Evolutionary conservation across 352 stramenopile genomes (phyloP).

Genomic region (Pythium phragmitis): DNA sequence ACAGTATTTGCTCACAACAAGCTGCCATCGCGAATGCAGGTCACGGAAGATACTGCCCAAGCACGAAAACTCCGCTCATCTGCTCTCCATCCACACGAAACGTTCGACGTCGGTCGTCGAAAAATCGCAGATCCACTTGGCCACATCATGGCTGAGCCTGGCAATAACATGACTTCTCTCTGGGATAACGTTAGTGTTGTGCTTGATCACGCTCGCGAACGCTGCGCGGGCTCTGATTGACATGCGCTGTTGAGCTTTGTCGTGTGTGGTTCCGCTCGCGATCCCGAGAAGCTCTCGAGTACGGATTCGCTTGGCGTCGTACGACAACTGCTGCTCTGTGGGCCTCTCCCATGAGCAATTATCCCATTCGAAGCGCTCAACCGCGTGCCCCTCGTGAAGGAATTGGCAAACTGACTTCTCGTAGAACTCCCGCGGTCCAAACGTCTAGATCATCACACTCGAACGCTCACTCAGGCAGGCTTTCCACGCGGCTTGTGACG

Average conservation of each 20-base stretch:
- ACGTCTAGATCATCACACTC: too few relatives aligned
- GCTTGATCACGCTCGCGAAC: conserved; percentile 1
- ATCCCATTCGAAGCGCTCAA: neutral
- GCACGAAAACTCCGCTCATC: too few relatives aligned
- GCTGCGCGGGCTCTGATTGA: neutral
- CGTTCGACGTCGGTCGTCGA: neutral
- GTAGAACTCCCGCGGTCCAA: neutral
- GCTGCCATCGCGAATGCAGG: too few relatives aligned
- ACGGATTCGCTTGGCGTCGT: neutral
- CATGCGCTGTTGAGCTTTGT: neutral
- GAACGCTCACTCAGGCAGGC: too few relatives aligned
- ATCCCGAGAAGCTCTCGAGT: neutral
- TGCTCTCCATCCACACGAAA: neutral
- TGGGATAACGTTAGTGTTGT: neutral
- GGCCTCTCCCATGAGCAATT: neutral
- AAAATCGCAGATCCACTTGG: neutral
- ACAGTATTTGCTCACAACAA: too few relatives aligned
- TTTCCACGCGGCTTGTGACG: neutral
- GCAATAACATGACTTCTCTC: neutral
- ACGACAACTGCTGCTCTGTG: neutral
- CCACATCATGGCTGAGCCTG: neutral
- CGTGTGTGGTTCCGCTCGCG: neutral
- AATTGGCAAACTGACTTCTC: neutral
- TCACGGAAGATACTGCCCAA: too few relatives aligned
- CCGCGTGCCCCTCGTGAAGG: neutral